Base-by-base conservation (phyloP, 2,329 filamentous ascomycete species). In the Lachnellula arida region DNA sequence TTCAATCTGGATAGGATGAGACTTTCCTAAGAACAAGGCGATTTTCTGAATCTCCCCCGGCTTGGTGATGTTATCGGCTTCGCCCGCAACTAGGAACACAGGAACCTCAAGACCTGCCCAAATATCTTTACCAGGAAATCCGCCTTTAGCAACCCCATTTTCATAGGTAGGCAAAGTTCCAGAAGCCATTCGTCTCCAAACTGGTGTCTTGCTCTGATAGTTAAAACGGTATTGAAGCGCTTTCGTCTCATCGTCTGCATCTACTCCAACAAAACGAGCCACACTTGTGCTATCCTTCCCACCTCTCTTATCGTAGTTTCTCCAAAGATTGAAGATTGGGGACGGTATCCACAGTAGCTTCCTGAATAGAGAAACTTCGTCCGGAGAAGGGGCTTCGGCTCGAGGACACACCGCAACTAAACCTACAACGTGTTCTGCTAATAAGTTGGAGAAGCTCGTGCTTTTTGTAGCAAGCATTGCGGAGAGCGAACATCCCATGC, bases 401-500 rank as follows among this genome's bases (percentile, higher is more conserved):
- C 84, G 77, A 2, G 94, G 93, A 61, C 91, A 97, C 23, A 97
- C 86, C 3, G 85, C 90, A 32, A 97, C 76, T 6, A 97, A 69
- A 0, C 89, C 91, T 47, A 85, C 74, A n/a, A 95, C 80, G 66
- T 89, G 77, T 9, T 84, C 72, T 34, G 81, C 76, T n/a, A 90
- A 65, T 1, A 75, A 70, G 25, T 76, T 75, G 22, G 72, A 75
- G 56, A 84, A 74, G 1, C 78, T 72, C 2, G 79, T 82, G 59
- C 68, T 63, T 71, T 76, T 57, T 59, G 74, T 63, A 9, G 90
- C 86, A 51, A 97, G 75, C 15, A 87, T 75, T 25, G 89, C 86
- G 5, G 87, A 84, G 19, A 97, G 75, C 3, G 88, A 88, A 56
- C 88, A 91, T 6, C 94, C 94, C 82, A 97, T 88, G 69, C 91